Percentiles rank a stretch among this genome's conserved stretches.
These are phyloP conservation scores for Saturnispora ahearnii DNA, from an alignment of 805 yeast genomes.

Conservation along the genomic window DNA sequence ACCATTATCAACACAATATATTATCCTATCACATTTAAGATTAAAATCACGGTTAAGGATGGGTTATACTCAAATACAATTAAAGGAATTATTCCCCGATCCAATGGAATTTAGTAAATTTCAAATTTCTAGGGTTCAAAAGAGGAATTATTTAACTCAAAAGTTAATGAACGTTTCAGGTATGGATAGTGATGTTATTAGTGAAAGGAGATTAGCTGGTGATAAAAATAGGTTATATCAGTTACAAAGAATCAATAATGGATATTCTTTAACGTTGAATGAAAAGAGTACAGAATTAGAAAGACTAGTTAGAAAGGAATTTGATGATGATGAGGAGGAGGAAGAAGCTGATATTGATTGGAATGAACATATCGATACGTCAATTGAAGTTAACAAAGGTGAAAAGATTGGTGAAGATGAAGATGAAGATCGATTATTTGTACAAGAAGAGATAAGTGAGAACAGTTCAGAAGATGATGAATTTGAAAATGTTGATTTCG, in stretches of 20 bases:
- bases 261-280: slow-evolving; percentile 67
- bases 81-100: slow-evolving; percentile 71
- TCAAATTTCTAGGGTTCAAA: slow-evolving; percentile 87
- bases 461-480: slow-evolving; percentile 37
- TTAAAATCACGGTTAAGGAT: slow-evolving; percentile 81
- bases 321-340: slow-evolving; percentile 30
- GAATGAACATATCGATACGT: slow-evolving; percentile 3
- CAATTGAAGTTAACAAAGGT: slow-evolving; percentile 1
- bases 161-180: slow-evolving; percentile 77
- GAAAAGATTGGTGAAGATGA: neutral
- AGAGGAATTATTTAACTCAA: slow-evolving; percentile 86
- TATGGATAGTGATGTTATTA: slow-evolving; percentile 38
- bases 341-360: slow-evolving; percentile 18
- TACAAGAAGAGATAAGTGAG: slow-evolving; percentile 11
- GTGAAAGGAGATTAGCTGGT: slow-evolving; percentile 64
- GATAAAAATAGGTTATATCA: slow-evolving; percentile 72
- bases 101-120: slow-evolving; percentile 86
- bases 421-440: neutral
- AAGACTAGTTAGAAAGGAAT: slow-evolving; percentile 17
- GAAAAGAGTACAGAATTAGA: slow-evolving; percentile 32
- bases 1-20: slow-evolving; percentile 84
- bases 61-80: slow-evolving; percentile 91
- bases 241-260: slow-evolving; percentile 66
- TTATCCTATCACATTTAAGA: slow-evolving; percentile 74
- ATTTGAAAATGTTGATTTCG: slow-evolving; percentile 20